A percentile compares a stretch with the other conserved stretches of the same genome.
These are phyloP conservation scores for Sordariomycetes sp. DNA, from an alignment of 2,329 filamentous ascomycete genomes.

Conservation along the genomic window DNA sequence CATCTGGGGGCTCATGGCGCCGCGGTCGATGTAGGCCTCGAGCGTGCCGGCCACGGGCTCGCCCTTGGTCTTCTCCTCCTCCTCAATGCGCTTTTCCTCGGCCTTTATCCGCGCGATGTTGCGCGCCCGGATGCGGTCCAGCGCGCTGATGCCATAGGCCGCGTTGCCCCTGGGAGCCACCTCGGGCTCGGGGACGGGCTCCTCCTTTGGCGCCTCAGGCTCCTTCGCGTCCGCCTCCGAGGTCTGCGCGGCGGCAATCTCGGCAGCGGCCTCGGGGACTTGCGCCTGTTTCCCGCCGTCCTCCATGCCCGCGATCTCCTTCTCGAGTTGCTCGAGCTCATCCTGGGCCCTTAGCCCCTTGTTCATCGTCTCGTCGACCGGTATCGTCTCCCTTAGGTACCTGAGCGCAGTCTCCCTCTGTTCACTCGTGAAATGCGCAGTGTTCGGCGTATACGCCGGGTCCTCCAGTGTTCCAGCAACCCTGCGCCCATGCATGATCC, in stretches of 20 bases:
- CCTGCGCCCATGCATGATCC: conserved; percentile 47
- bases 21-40: conserved; percentile 16
- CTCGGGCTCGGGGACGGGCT: conserved; percentile 7
- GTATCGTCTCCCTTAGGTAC: conserved; percentile 39
- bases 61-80: conserved; percentile 20
- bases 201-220: conserved; percentile 10
- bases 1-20: conserved; percentile 24
- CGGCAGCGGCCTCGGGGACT: no score
- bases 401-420: conserved; percentile 33
- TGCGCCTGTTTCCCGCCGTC: conserved; percentile 9
- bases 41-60: conserved; percentile 5
- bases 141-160: conserved; percentile 42
- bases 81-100: conserved; percentile 28
- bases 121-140: conserved; percentile 42
- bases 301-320: conserved; percentile 10
- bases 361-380: conserved; percentile 47
- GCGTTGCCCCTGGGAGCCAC: conserved; percentile 22
- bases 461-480: conserved; percentile 52
- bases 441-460: conserved; percentile 34
- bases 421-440: conserved; percentile 23
- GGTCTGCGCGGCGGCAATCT: conserved; percentile 6
- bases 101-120: conserved; percentile 36
- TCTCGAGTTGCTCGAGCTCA: conserved; percentile 41
- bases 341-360: conserved; percentile 49
- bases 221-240: conserved; percentile 9